phyloP scores from a whole-genome alignment of 106 monocot species.

The Allium cepa region DNA sequence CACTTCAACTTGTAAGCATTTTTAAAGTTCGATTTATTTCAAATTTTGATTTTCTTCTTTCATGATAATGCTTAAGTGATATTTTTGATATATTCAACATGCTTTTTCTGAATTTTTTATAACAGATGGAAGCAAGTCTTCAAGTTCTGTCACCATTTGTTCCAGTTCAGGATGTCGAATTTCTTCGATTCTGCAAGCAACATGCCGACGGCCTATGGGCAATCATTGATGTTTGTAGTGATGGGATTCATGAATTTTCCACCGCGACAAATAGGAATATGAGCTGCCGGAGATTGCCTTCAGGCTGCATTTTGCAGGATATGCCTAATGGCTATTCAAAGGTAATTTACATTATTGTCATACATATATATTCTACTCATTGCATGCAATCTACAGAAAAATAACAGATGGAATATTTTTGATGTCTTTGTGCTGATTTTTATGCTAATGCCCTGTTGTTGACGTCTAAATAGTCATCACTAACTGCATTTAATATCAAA shows the following conservation, averaged over 20 bases:
- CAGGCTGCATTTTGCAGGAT: conserved; percentile 59
- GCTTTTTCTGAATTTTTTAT: background rate
- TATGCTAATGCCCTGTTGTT: too few species aligned
- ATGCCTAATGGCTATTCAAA: conserved; percentile 73
- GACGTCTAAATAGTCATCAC: too few species aligned
- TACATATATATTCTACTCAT: too few species aligned
- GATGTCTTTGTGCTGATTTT: too few species aligned
- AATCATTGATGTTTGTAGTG: conserved; percentile 55
- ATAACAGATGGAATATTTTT: too few species aligned
- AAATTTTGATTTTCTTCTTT: background rate
- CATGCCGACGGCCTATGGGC: conserved; percentile 60
- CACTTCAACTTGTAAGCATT: conserved; percentile 49
- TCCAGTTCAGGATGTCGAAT: conserved; percentile 40
- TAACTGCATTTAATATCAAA: too few species aligned
- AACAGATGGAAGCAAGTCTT: conserved; percentile 63
- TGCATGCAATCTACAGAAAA: too few species aligned
- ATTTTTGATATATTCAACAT: background rate
- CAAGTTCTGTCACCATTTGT: conserved; percentile 69
- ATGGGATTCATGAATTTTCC: conserved; percentile 16
- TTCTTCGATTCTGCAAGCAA: conserved; percentile 74
- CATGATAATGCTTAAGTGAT: background rate
- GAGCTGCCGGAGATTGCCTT: conserved; percentile 54
- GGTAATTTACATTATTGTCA: conserved; percentile 14
- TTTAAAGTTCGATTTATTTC: background rate
- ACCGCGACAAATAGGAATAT: background rate